A percentile compares a stretch with the other conserved stretches of the same genome.
Conservation (phyloP, 2,329 filamentous ascomycete species). For the Colletotrichum eremochloae region DNA sequence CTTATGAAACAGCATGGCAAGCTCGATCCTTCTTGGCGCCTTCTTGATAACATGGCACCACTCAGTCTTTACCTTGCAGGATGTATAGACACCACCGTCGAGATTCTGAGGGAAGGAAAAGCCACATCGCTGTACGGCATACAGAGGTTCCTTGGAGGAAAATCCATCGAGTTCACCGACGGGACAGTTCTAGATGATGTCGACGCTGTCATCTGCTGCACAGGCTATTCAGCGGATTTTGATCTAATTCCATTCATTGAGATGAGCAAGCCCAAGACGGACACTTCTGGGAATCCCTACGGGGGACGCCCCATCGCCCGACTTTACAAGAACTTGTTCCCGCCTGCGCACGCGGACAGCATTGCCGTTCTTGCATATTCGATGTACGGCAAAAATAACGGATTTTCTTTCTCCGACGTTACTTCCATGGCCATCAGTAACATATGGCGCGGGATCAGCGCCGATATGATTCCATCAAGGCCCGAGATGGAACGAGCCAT, state of each 20-base stretch:
- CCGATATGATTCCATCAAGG: conserved; percentile 47
- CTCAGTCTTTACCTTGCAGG: conserved; percentile 43
- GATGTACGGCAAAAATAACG: conserved; percentile 48
- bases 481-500: conserved; percentile 49
- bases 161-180: conserved; percentile 46
- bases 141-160: conserved; percentile 44
- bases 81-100: conserved; percentile 47
- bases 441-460: conserved; percentile 52
- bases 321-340: conserved; percentile 58
- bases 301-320: conserved; percentile 49
- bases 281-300: conserved; percentile 43
- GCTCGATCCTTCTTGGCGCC: conserved; percentile 50
- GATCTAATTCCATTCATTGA: conserved; percentile 44
- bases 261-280: conserved; percentile 42
- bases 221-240: conserved; percentile 48
- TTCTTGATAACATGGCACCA: conserved; percentile 44
- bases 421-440: conserved; percentile 56
- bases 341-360: conserved; percentile 53
- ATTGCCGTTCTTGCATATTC: conserved; percentile 52
- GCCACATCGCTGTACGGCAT: conserved; percentile 49
- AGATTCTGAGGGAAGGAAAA: conserved; percentile 46
- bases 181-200: conserved; percentile 46
- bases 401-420: conserved; percentile 53
- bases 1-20: conserved; percentile 39
- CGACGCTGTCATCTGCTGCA: conserved; percentile 48